phyloP scores from a whole-genome alignment of 306 rosid species.

The Pyrus bretschneideri region DNA sequence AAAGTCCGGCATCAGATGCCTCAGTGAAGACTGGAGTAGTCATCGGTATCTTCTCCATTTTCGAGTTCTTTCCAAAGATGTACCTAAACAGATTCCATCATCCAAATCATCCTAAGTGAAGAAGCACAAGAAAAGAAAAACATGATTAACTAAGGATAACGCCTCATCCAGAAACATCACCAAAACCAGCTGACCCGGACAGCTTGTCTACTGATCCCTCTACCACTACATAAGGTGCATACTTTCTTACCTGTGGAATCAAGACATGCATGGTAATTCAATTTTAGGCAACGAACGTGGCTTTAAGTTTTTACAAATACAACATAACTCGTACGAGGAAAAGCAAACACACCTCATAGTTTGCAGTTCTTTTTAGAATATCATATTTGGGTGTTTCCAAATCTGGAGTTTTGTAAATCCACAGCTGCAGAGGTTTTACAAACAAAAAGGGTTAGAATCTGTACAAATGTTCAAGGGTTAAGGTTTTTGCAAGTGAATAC shows the following conservation, averaged over 20 bases:
- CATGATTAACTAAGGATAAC: not conserved
- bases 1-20: conserved; percentile 43
- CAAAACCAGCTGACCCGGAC: conserved; percentile 73
- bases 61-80: conserved; percentile 86
- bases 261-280: not conserved
- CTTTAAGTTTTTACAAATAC: not conserved
- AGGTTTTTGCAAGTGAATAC: too few species aligned
- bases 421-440: too few species aligned
- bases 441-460: too few species aligned
- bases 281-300: not conserved
- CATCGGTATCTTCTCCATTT: conserved; percentile 76
- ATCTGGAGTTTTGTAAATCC: too few species aligned
- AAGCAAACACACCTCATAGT: conserved; percentile 58
- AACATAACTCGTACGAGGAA: not conserved
- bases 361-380: too few species aligned
- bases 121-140: not conserved
- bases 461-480: too few species aligned
- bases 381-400: too few species aligned
- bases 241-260: conserved; percentile 63
- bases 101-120: not conserved
- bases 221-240: conserved; percentile 60
- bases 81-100: conserved; percentile 35
- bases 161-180: conserved; percentile 77
- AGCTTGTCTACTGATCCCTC: conserved; percentile 78
- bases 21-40: conserved; percentile 94